phyloP scores from a whole-genome alignment of 495 filamentous ascomycete species.

The Penicillium cataractarum region DNA sequence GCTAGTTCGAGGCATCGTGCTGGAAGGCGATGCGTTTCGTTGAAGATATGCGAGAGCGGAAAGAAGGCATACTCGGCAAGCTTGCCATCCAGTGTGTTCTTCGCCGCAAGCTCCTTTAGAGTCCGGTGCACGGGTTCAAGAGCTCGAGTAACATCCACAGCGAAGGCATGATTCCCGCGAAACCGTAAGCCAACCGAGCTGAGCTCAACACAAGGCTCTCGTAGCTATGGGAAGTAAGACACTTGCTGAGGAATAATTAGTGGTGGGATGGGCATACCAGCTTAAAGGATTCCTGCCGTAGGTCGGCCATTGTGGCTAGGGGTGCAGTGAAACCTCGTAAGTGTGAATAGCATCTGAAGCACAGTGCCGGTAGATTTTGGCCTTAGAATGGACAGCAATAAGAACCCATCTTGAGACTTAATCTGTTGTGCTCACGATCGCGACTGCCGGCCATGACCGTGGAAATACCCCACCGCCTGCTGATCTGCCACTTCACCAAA shows the following conservation, averaged over 20 bases:
- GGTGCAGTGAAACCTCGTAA: neutral
- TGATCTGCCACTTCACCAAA: conserved; percentile 23
- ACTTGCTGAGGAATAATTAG: neutral
- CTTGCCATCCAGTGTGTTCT: conserved; percentile 70
- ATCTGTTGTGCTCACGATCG: conserved; percentile 4
- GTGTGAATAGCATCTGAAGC: neutral
- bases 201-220: conserved; percentile 75
- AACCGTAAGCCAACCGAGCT: conserved; percentile 69
- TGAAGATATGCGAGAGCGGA: conserved; percentile 85
- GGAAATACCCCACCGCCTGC: conserved; percentile 20
- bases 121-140: conserved; percentile 56
- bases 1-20: conserved; percentile 73
- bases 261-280: conserved; percentile 30
- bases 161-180: conserved; percentile 53
- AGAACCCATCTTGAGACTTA: conserved; percentile 2
- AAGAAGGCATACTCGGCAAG: conserved; percentile 95
- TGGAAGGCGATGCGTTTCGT: conserved; percentile 70
- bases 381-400: neutral
- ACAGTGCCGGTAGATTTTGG: neutral
- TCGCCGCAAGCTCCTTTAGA: conserved; percentile 54
- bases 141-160: conserved; percentile 57
- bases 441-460: conserved; percentile 9
- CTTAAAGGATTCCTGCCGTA: conserved; percentile 46
- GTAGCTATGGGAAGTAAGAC: conserved; percentile 57
- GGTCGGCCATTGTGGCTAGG: conserved; percentile 37